Percentiles rank a stretch among this genome's conserved stretches.
These are phyloP conservation scores for Botryotinia convoluta DNA, from an alignment of 2,329 filamentous ascomycete genomes.

Conservation along the genomic window DNA sequence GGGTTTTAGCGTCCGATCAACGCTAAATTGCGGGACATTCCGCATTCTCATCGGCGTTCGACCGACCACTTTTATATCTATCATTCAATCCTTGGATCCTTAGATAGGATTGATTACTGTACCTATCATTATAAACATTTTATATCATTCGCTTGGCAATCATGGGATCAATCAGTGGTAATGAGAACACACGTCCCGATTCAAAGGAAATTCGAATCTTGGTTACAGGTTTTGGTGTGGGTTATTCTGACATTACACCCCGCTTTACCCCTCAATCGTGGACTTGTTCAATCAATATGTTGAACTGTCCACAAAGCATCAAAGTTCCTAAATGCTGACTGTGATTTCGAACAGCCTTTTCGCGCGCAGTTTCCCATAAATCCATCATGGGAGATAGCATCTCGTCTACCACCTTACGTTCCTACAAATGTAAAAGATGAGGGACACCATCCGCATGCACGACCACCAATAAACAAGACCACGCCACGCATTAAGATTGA, in stretches of 20 bases:
- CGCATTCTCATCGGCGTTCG: neutral
- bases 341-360: conserved; percentile 60
- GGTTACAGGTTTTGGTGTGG: conserved; percentile 61
- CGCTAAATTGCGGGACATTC: conserved; percentile 2
- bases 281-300: neutral
- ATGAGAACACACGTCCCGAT: neutral
- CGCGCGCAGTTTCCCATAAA: conserved; percentile 69
- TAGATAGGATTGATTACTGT: conserved; percentile 14
- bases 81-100: conserved; percentile 24
- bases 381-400: conserved; percentile 77
- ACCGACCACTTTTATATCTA: neutral
- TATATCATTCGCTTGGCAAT: conserved; percentile 30
- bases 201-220: conserved; percentile 55
- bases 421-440: conserved; percentile 28
- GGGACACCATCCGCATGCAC: conserved; percentile 12
- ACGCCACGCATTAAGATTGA: conserved; percentile 57
- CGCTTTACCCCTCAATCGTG: neutral
- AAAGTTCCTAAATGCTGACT: conserved; percentile 5
- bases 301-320: neutral
- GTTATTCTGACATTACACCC: conserved; percentile 31
- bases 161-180: conserved; percentile 27
- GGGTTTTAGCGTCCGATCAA: neutral
- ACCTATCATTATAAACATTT: conserved; percentile 22
- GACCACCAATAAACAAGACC: conserved; percentile 36
- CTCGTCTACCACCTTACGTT: conserved; percentile 62